Conservation (phyloP, 2,329 filamentous ascomycete species). For the Furcasterigmium sp. region DNA sequence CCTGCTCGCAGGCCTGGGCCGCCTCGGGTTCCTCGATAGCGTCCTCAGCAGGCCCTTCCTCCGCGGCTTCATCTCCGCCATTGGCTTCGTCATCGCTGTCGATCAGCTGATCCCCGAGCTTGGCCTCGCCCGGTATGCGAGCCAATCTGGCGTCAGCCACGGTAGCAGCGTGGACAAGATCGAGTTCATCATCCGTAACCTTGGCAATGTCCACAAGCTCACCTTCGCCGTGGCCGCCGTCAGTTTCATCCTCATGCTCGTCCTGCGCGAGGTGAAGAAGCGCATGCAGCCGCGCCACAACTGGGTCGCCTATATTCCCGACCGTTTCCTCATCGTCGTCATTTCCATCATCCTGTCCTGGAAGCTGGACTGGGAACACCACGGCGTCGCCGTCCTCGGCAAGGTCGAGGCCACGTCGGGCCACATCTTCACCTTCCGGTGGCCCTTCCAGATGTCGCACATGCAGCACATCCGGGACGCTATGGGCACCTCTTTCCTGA, state of each 20-base stretch:
- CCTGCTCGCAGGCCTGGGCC: conserved; percentile 76
- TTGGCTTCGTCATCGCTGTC: conserved; percentile 92
- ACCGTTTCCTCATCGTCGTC: conserved; percentile 86
- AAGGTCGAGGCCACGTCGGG: conserved; percentile 69
- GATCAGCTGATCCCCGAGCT: conserved; percentile 92
- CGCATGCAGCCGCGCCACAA: conserved; percentile 74
- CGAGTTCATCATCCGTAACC: conserved; percentile 67
- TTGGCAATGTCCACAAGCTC: conserved; percentile 61
- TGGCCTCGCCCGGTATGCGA: conserved; percentile 65
- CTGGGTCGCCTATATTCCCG: conserved; percentile 80
- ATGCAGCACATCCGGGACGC: conserved; percentile 80
- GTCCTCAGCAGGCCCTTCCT: conserved; percentile 90
- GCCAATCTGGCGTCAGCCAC: conserved; percentile 63
- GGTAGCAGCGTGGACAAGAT: conserved; percentile 85
- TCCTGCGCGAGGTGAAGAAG: conserved; percentile 79
- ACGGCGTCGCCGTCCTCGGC: conserved; percentile 80
- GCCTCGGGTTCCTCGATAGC: conserved; percentile 89
- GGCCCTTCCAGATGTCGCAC: conserved; percentile 73
- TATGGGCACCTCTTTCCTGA: conserved; percentile 87
- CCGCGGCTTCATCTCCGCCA: conserved; percentile 92
- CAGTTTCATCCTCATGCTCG: conserved; percentile 84
- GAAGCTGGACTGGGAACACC: conserved; percentile 68
- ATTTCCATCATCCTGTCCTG: conserved; percentile 77
- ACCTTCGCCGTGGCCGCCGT: conserved; percentile 73
- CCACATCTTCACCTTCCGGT: conserved; percentile 73